Base-by-base conservation (phyloP, 2,329 filamentous ascomycete species). In the Aschersonia sp. region DNA sequence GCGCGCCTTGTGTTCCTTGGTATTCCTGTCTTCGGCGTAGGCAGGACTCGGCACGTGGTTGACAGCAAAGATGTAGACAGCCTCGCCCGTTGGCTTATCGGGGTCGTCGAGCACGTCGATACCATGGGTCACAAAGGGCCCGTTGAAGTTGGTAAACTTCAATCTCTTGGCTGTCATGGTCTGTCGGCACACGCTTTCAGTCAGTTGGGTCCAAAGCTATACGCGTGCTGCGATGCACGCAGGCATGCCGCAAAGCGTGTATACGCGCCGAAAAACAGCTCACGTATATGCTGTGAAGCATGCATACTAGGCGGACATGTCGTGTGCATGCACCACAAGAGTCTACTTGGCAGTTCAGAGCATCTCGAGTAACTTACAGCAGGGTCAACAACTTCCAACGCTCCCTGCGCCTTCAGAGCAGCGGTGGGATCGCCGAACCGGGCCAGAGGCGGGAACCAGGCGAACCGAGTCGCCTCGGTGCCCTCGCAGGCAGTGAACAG, bases 401-500 rank as follows among this genome's bases (percentile, higher is more conserved):
- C 66, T 8, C 73, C 73, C 43, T 57, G 65, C 10, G 67, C 60
- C 4, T 58, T 56, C 39, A 54, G 48, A 0, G 50, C 63, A 11
- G 63, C 59, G 9, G 63, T 60, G 1, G 68, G 63, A 42, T 68
- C 59, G 5, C 67, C 57, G 29, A 75, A 65, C 52, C 58, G 63
- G 5, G 47, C 64, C 30, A 73, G 57, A 0, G 66, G 65, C 7
- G 72, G 78, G 51, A 77, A 79, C 75, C 74, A 79, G 4, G 57
- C 54, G 42, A 69, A 69, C 0, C 76, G 63, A 0, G 61, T 61
- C 0, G 56, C 53, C 4, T 57, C 53, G 1, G 61, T 56, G 37
- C 71, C 72, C 43, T 77, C 69, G 52, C 78, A 82, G 0, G 76
- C 76, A 0, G 75, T 70, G 54, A 78, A 81, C 1, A 82, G 58